These are phyloP conservation scores for Podila minutissima DNA, from an alignment of 192 early-diverging fungal genomes.

Conservation along the genomic window DNA sequence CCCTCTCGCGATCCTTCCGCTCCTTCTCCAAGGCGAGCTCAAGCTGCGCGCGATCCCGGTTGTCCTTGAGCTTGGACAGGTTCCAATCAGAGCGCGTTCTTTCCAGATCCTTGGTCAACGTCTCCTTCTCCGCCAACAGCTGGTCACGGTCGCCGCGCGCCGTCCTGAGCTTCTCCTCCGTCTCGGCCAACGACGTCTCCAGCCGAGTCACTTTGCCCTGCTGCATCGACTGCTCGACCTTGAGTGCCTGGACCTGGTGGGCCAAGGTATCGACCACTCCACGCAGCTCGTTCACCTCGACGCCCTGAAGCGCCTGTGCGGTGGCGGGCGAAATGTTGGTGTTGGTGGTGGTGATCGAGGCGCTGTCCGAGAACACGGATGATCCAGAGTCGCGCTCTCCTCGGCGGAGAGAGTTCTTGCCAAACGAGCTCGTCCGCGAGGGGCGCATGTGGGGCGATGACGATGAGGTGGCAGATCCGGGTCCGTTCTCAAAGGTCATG, in stretches of 20 bases:
- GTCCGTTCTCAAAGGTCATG: constrained; percentile 3
- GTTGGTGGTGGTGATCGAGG: not conserved
- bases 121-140: constrained; percentile 48
- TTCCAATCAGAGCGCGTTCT: constrained; percentile 49
- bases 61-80: constrained; percentile 42
- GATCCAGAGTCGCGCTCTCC: constrained; percentile 25
- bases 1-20: constrained; percentile 58
- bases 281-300: constrained; percentile 39
- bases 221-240: constrained; percentile 48
- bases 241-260: constrained; percentile 45
- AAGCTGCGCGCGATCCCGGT: constrained; percentile 48
- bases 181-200: constrained; percentile 55
- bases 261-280: constrained; percentile 44
- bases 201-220: constrained; percentile 48
- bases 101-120: constrained; percentile 46
- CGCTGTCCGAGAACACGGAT: constrained; percentile 7
- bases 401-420: constrained; percentile 17
- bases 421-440: constrained; percentile 18
- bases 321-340: constrained; percentile 34
- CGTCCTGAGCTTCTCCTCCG: constrained; percentile 52
- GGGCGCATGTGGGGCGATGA: constrained; percentile 13
- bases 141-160: constrained; percentile 49
- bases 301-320: constrained; percentile 42
- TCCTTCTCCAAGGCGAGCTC: constrained; percentile 55
- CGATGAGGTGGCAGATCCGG: constrained; percentile 1